A percentile compares a stretch with the other conserved stretches of the same genome.
These are phyloP conservation scores for Hypomontagnella submonticulosa DNA, from an alignment of 495 filamentous ascomycete species.

Conservation along the genomic window DNA sequence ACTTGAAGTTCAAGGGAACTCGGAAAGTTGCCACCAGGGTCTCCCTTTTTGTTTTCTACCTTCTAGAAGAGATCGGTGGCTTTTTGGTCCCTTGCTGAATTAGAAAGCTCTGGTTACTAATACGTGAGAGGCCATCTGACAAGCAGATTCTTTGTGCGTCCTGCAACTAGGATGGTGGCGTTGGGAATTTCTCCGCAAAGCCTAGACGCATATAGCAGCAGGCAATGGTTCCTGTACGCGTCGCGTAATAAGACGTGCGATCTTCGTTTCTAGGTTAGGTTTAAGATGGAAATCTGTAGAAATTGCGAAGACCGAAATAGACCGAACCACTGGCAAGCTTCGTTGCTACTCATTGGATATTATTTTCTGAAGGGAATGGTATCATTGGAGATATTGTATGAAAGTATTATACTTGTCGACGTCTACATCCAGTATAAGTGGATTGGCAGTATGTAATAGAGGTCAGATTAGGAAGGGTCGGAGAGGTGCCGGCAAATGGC, in stretches of 20 bases:
- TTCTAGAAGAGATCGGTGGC: neutral
- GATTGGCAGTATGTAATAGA: too few species aligned
- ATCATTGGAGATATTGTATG: constrained; percentile 11
- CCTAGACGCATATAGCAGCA: neutral
- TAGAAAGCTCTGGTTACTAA: constrained; percentile 23
- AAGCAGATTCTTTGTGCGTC: constrained; percentile 13
- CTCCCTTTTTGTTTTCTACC: constrained; percentile 8
- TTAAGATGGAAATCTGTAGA: constrained; percentile 6
- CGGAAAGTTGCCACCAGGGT: constrained; percentile 26
- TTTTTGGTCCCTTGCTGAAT: constrained; percentile 1
- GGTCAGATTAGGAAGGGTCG: constrained; percentile 17
- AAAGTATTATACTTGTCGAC: too few species aligned
- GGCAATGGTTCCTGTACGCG: constrained; percentile 21
- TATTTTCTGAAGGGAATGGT: neutral
- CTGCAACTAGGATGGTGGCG: constrained; percentile 25
- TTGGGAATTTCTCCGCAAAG: constrained; percentile 27
- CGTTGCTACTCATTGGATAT: neutral
- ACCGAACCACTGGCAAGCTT: constrained; percentile 14
- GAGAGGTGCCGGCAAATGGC: constrained; percentile 43
- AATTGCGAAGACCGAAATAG: constrained; percentile 25
- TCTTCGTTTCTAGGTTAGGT: neutral
- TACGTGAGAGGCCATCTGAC: constrained; percentile 13
- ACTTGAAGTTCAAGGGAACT: neutral
- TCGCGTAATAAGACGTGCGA: constrained; percentile 27
- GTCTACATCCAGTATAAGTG: too few species aligned